phyloP scores from a whole-genome alignment of 192 early-diverging fungal genomes.

The Coemansia sp. region DNA sequence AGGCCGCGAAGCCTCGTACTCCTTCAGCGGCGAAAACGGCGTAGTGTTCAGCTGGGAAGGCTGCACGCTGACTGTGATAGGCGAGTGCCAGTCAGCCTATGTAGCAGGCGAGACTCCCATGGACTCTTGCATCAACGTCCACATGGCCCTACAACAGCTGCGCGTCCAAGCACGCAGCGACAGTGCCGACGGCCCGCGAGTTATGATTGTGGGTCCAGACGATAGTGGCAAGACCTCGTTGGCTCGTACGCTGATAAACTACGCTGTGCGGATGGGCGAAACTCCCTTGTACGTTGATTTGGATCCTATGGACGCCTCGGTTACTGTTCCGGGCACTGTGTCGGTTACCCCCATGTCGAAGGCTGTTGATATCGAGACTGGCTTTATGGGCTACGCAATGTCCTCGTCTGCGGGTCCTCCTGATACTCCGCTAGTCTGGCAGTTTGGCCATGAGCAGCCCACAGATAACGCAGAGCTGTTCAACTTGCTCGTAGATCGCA shows the following conservation, averaged over 20 bases:
- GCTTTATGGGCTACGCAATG: conserved; percentile 63
- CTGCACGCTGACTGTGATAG: conserved; percentile 66
- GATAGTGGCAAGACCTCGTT: conserved; percentile 94
- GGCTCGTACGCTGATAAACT: conserved; percentile 84
- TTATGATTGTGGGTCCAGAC: conserved; percentile 87
- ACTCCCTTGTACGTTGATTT: conserved; percentile 83
- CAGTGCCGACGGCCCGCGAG: conserved; percentile 51
- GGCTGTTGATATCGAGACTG: conserved; percentile 82
- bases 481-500: conserved; percentile 60
- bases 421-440: conserved; percentile 82
- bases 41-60: conserved; percentile 94
- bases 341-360: conserved; percentile 75
- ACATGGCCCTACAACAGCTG: conserved; percentile 82
- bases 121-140: conserved; percentile 84
- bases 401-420: conserved; percentile 65
- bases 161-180: conserved; percentile 47
- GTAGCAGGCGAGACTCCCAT: conserved; percentile 96
- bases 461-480: conserved; percentile 82
- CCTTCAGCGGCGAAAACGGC: conserved; percentile 81
- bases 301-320: conserved; percentile 75
- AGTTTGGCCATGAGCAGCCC: conserved; percentile 83
- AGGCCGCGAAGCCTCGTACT: conserved; percentile 73
- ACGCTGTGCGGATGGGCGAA: conserved; percentile 73
- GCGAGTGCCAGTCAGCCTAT: conserved; percentile 78
- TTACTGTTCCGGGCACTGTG: conserved; percentile 85